phyloP scores from a whole-genome alignment of 2,329 filamentous ascomycete species.

The Epichloe uncinata region DNA sequence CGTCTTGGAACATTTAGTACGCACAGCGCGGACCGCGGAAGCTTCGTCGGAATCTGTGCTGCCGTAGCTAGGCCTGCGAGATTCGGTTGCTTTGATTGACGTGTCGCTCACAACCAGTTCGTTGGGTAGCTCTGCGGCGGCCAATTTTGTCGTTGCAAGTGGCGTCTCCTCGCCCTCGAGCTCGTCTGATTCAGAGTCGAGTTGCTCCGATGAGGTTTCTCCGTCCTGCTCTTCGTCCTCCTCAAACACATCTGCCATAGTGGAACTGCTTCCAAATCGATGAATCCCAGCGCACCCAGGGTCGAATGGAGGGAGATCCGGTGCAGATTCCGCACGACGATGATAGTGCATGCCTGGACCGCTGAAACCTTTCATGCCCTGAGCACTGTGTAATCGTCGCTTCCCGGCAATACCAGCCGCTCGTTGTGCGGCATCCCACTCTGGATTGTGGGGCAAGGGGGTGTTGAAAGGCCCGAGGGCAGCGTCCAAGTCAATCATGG shows the following conservation, averaged over 20 bases:
- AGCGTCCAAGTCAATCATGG: constrained; percentile 88
- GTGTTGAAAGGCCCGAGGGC: constrained; percentile 89
- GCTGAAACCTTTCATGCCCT: constrained; percentile 53
- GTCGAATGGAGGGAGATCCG: constrained; percentile 66
- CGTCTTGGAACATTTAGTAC: constrained; percentile 34
- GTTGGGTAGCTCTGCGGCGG: not conserved
- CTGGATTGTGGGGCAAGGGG: constrained; percentile 50
- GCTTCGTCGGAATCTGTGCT: constrained; percentile 26
- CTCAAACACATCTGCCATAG: constrained; percentile 79
- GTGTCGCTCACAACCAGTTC: constrained; percentile 3
- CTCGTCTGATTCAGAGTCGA: not conserved
- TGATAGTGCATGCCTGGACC: constrained; percentile 65
- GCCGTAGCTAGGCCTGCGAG: constrained; percentile 33
- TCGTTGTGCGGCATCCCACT: constrained; percentile 54
- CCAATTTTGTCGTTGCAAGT: constrained; percentile 12
- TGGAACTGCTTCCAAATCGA: constrained; percentile 51
- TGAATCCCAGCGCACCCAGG: constrained; percentile 41
- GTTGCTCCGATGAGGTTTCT: constrained; percentile 21
- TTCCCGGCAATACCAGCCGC: constrained; percentile 40
- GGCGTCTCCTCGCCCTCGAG: constrained; percentile 11
- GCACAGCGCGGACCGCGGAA: constrained; percentile 18
- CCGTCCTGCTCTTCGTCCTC: constrained; percentile 67
- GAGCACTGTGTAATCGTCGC: constrained; percentile 64
- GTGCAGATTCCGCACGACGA: constrained; percentile 66
- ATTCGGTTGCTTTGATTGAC: constrained; percentile 7